A percentile compares a stretch with the other conserved stretches of the same genome.
phyloP scores from a whole-genome alignment of 1,284 basidiomycete genomes.

The Mycosarcoma mackinlayi region DNA sequence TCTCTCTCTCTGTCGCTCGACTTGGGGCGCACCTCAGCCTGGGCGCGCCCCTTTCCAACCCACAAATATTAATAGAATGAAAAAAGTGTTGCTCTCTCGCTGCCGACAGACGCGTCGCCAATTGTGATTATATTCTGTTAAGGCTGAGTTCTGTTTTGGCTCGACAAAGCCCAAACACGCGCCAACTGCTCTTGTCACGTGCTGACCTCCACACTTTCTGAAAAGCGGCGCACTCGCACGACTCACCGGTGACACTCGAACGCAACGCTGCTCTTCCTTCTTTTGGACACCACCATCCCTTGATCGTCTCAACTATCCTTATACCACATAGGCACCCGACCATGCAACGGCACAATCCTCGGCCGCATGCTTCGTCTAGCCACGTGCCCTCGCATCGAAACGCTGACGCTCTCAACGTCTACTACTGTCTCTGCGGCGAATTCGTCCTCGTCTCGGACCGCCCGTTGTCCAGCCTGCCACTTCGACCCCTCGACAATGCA shows the following conservation, averaged over 20 bases:
- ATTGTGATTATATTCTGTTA: neutral
- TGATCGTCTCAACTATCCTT: neutral
- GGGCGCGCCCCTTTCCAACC: no score
- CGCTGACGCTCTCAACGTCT: slow-evolving; percentile 35
- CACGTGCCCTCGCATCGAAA: neutral
- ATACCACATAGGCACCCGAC: neutral
- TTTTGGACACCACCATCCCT: neutral
- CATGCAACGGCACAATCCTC: neutral
- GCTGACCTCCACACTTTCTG: slow-evolving; percentile 21
- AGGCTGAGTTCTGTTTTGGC: slow-evolving; percentile 7
- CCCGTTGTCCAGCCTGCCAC: slow-evolving; percentile 34
- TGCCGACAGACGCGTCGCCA: slow-evolving; percentile 12
- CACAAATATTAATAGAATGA: no score
- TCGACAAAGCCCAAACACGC: slow-evolving; percentile 8
- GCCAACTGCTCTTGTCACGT: slow-evolving; percentile 19
- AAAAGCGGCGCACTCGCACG: slow-evolving; percentile 18
- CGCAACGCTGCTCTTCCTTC: neutral
- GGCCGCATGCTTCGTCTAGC: neutral
- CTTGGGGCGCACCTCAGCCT: no score
- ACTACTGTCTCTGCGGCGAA: slow-evolving; percentile 66
- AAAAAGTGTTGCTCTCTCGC: slow-evolving; percentile 2
- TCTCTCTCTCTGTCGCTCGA: neutral
- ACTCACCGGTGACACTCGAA: no score
- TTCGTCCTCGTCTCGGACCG: slow-evolving; percentile 60
- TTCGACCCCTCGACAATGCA: slow-evolving; percentile 56